phyloP scores from a whole-genome alignment of 768 basidiomycete genomes.

The Mycena maculata region DNA sequence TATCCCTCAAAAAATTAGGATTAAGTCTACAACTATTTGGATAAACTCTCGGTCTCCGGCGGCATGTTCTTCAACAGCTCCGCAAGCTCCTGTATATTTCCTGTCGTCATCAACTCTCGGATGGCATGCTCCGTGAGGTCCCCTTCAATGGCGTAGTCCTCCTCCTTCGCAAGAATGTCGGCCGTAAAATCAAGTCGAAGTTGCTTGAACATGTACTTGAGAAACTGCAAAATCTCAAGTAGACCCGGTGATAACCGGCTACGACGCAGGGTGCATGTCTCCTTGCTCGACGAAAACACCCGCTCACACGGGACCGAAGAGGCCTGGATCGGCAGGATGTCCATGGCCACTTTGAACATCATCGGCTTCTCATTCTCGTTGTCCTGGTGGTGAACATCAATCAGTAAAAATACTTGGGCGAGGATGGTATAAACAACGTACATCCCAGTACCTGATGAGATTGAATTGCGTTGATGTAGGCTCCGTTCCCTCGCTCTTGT shows the following conservation, averaged over 20 bases:
- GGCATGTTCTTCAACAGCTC: conserved; percentile 2
- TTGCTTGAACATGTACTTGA: conserved; percentile 43
- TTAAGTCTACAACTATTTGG: not conserved
- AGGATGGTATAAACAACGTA: conserved; percentile 15
- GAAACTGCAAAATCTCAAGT: conserved; percentile 45
- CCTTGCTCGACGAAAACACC: too few species aligned
- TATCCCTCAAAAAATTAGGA: not conserved
- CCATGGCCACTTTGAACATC: conserved; percentile 14
- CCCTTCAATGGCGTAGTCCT: conserved; percentile 35
- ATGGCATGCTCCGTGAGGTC: conserved; percentile 17
- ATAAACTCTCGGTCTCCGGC: not conserved
- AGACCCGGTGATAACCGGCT: conserved; percentile 34
- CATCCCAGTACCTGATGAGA: conserved; percentile 37
- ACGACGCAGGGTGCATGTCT: conserved; percentile 39
- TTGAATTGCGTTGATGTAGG: not conserved
- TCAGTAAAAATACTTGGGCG: not conserved
- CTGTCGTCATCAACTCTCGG: not conserved
- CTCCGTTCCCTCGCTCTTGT: conserved; percentile 12
- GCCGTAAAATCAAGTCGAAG: conserved; percentile 38
- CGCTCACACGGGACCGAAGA: conserved; percentile 48
- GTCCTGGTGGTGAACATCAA: not conserved
- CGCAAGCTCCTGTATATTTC: not conserved
- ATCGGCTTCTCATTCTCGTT: conserved; percentile 15
- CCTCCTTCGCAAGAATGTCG: conserved; percentile 28
- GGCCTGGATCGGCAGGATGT: conserved; percentile 41